Conservation (phyloP, 192 early-diverging fungal species). For the Backusella parvicylindrica region DNA sequence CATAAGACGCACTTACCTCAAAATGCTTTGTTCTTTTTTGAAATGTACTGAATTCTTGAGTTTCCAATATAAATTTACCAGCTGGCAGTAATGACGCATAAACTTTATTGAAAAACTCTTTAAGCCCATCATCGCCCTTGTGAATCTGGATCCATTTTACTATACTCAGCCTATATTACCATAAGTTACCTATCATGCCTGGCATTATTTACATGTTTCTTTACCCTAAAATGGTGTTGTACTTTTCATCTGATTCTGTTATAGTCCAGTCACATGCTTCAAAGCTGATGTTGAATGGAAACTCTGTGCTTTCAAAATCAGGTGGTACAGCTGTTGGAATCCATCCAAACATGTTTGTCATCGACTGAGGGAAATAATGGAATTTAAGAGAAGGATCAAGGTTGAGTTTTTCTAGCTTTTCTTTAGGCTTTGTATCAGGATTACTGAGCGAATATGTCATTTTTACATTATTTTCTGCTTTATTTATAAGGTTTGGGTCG, state of each 20-base stretch:
- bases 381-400: not conserved
- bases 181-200: too few relatives aligned
- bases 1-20: slow-evolving; percentile 13
- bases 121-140: slow-evolving; percentile 64
- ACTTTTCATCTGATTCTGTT: slow-evolving; percentile 34
- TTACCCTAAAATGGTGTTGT: slow-evolving; percentile 67
- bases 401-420: not conserved
- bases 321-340: slow-evolving; percentile 27
- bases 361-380: slow-evolving; percentile 57
- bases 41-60: slow-evolving; percentile 59
- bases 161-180: slow-evolving; percentile 56
- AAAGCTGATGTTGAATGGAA: slow-evolving; percentile 64
- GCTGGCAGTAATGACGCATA: slow-evolving; percentile 51
- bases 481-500: slow-evolving; percentile 58
- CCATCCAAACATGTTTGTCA: slow-evolving; percentile 37
- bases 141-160: slow-evolving; percentile 86
- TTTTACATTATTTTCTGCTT: slow-evolving; percentile 47
- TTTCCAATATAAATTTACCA: slow-evolving; percentile 70
- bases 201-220: not conserved
- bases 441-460: slow-evolving; percentile 38
- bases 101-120: slow-evolving; percentile 62
- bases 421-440: not conserved
- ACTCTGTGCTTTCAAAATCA: slow-evolving; percentile 20
- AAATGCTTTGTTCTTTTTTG: slow-evolving; percentile 41
- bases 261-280: slow-evolving; percentile 57